Evolutionary conservation across 192 early-diverging fungal species (phyloP), one percentile per base, ranked within the genome.

Genomic region (Podila verticillata): DNA sequence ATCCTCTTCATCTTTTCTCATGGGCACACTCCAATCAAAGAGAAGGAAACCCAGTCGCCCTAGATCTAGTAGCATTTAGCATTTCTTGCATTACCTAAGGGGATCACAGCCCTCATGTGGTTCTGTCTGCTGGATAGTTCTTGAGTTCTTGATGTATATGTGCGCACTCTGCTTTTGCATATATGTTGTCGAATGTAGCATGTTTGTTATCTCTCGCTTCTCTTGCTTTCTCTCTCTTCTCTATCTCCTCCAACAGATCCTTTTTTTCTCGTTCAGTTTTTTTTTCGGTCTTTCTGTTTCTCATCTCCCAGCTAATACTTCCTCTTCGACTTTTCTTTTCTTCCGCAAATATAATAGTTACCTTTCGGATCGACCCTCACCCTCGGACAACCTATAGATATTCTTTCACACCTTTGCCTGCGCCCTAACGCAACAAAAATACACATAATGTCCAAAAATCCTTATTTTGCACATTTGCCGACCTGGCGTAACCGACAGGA

Each of bases 401-500:
- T 15, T 44, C 39, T 13, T 44, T 44, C 39, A 44, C 17, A 15
- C 4, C 2, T 44, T 44, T 15, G 39, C 39, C 39, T 15, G 39
- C 13, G 39, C 39, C 39, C 10, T n/a, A 44, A 44, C 39, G 1
- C 39, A 44, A 44, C 39, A 44, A 44, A 54, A 4, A 54, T 9
- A 54, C 12, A 7, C 1, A 24, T 54, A 17, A 78, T 80, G 77
- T 80, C 77, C 22, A 72, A 65, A 28, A 80, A 80, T 44, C 77
- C 77, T 48, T 80, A 80, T 58, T 80, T 80, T 47, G 61, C 70
- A 34, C 69, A 80, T 36, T 44, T 80, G 54, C 77, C 77, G 19
- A 80, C 77, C 5, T 72, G 77, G 77, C 77, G 77, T 17, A 80
- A 80, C 32, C 77, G 77, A 20, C 77, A 80, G 59, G 77, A 80